phyloP scores from a whole-genome alignment of 2,329 filamentous ascomycete genomes.

The Colletotrichum simmondsii region DNA sequence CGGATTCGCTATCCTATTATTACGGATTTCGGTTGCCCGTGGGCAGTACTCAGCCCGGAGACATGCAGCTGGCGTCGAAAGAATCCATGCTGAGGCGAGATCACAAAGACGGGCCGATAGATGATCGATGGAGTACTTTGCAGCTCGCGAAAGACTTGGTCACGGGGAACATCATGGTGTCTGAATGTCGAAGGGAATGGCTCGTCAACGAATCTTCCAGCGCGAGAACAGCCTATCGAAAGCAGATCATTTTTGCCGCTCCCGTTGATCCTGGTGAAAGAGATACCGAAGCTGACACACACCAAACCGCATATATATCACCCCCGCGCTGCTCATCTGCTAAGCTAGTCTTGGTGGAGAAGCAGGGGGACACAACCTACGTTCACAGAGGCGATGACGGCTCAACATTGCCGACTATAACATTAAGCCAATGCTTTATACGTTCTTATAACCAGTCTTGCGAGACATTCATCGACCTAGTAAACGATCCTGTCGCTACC shows the following conservation, averaged over 20 bases:
- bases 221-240: constrained; percentile 74
- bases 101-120: constrained; percentile 76
- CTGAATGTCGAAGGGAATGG: constrained; percentile 79
- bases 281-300: neutral
- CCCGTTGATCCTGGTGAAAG: constrained; percentile 35
- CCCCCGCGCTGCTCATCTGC: neutral
- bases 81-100: constrained; percentile 71
- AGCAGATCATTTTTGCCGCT: constrained; percentile 38
- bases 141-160: constrained; percentile 69
- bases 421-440: constrained; percentile 64
- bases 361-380: constrained; percentile 49
- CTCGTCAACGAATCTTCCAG: constrained; percentile 62
- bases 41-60: constrained; percentile 49
- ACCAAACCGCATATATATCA: neutral
- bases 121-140: constrained; percentile 79
- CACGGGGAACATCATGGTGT: constrained; percentile 67
- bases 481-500: constrained; percentile 57
- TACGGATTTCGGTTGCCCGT: constrained; percentile 73
- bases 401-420: constrained; percentile 53
- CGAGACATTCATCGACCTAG: constrained; percentile 68
- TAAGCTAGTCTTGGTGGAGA: neutral
- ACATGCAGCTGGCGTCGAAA: constrained; percentile 53
- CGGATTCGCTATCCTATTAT: constrained; percentile 77
- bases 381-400: constrained; percentile 62
- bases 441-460: constrained; percentile 65